Conservation (phyloP, 179 eudicot species). For the Drosera spatulata region DNA sequence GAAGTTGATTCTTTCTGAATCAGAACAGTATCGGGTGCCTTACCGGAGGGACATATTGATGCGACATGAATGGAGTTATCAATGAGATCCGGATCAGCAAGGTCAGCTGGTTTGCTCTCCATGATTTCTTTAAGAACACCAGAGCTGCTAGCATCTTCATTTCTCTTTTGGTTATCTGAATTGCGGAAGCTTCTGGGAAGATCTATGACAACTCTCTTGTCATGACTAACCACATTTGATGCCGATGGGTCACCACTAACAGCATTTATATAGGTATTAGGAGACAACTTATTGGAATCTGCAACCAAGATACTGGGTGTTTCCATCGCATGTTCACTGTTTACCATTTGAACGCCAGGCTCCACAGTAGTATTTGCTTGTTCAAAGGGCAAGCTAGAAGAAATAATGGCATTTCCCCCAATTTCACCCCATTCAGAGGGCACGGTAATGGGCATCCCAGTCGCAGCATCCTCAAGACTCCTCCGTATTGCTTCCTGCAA, state of each 20-base stretch:
- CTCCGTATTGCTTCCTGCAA: slow-evolving; percentile 76
- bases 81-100: slow-evolving; percentile 15
- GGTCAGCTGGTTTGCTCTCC: slow-evolving; percentile 7
- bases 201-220: slow-evolving; percentile 2
- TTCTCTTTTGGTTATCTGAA: slow-evolving; percentile 11
- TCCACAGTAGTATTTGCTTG: slow-evolving; percentile 21
- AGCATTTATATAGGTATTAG: slow-evolving; percentile 7
- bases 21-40: slow-evolving; percentile 8
- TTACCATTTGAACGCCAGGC: slow-evolving; percentile 12
- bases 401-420: slow-evolving; percentile 8
- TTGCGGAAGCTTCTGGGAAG: slow-evolving; percentile 1
- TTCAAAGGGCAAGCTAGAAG: slow-evolving; percentile 9
- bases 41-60: slow-evolving; percentile 1
- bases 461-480: slow-evolving; percentile 52
- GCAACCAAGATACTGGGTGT: slow-evolving; percentile 9
- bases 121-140: slow-evolving; percentile 12
- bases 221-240: slow-evolving; percentile 12
- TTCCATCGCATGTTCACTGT: slow-evolving; percentile 10
- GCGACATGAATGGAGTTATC: slow-evolving; percentile 12
- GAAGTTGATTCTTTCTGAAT: slow-evolving; percentile 12
- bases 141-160: slow-evolving; percentile 8
- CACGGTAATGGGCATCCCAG: slow-evolving; percentile 13
- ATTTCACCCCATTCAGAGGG: slow-evolving; percentile 17
- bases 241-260: slow-evolving; percentile 12
- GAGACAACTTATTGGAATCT: slow-evolving; percentile 13